Conservation (phyloP, 2,329 filamentous ascomycete species). For the Clathrospora elynae region DNA sequence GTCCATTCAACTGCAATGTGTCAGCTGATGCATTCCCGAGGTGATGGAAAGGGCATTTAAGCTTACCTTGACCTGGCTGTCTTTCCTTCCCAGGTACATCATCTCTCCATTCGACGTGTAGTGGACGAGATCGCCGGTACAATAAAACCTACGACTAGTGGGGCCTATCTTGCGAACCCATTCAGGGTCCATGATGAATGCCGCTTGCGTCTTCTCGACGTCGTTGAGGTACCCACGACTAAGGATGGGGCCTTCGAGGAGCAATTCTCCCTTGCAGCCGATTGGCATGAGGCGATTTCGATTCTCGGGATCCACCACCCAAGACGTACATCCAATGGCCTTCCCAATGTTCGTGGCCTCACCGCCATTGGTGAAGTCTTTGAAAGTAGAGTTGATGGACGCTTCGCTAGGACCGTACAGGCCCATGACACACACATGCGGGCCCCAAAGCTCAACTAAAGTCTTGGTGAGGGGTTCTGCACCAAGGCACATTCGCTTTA, state of each 20-base stretch:
- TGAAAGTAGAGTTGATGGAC: constrained; percentile 41
- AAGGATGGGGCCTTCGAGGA: constrained; percentile 45
- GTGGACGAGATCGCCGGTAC: constrained; percentile 42
- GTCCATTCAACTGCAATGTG: constrained; percentile 47
- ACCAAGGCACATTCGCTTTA: constrained; percentile 52
- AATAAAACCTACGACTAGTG: constrained; percentile 36
- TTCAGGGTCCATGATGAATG: constrained; percentile 37
- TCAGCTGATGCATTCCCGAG: constrained; percentile 38
- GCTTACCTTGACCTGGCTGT: constrained; percentile 44
- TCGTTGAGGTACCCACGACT: constrained; percentile 45
- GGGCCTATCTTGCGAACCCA: constrained; percentile 32
- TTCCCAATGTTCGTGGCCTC: constrained; percentile 44
- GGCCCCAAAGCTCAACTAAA: constrained; percentile 36
- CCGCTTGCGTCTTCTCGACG: constrained; percentile 35
- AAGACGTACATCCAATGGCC: constrained; percentile 37
- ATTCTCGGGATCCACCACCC: constrained; percentile 43
- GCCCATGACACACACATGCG: constrained; percentile 30
- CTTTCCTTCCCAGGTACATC: constrained; percentile 45
- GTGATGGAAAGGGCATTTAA: neutral
- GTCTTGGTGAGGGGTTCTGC: constrained; percentile 51
- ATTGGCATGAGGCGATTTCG: constrained; percentile 41
- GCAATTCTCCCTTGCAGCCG: constrained; percentile 42
- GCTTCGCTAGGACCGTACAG: constrained; percentile 44
- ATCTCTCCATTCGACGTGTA: constrained; percentile 42
- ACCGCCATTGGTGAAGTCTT: constrained; percentile 36